Conservation (phyloP, 805 yeast species). For the Yamadazyma philogaea region DNA sequence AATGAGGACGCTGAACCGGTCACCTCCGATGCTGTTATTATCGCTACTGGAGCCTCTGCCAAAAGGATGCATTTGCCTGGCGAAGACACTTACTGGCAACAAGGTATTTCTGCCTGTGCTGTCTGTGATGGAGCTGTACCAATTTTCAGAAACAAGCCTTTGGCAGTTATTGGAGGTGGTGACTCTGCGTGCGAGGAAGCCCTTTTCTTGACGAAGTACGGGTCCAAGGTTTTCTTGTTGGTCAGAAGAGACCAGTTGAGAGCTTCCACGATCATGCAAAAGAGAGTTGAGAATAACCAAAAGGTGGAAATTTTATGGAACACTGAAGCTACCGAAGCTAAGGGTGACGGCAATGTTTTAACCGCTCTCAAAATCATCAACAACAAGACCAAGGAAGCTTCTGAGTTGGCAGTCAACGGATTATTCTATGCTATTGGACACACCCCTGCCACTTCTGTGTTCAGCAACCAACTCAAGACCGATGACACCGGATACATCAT, state of each 20-base stretch:
- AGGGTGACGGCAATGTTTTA: slow-evolving; percentile 89
- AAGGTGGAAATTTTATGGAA: slow-evolving; percentile 90
- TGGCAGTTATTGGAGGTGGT: slow-evolving; percentile 98
- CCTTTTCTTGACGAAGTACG: slow-evolving; percentile 92
- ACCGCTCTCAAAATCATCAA: slow-evolving; percentile 62
- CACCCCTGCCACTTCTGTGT: slow-evolving; percentile 86
- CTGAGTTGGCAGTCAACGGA: slow-evolving; percentile 79
- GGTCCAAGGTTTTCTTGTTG: slow-evolving; percentile 88
- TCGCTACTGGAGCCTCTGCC: slow-evolving; percentile 99
- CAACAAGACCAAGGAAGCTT: slow-evolving; percentile 64
- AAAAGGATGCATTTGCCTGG: slow-evolving; percentile 93
- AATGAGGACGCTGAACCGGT: slow-evolving; percentile 88
- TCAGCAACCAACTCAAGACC: slow-evolving; percentile 72
- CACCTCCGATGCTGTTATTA: slow-evolving; percentile 86
- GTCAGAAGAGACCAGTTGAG: slow-evolving; percentile 93
- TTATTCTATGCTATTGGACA: slow-evolving; percentile 98
- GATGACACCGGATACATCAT: slow-evolving; percentile 87
- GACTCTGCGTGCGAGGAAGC: slow-evolving; percentile 99
- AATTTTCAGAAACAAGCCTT: slow-evolving; percentile 94
- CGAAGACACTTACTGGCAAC: slow-evolving; percentile 98
- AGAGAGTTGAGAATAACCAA: slow-evolving; percentile 77
- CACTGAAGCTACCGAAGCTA: slow-evolving; percentile 80
- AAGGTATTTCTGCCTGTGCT: slow-evolving; percentile 99
- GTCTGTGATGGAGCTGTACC: slow-evolving; percentile 99
- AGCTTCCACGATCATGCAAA: slow-evolving; percentile 97